phyloP scores from a whole-genome alignment of 495 filamentous ascomycete genomes.

The Wilcoxina mikolae region DNA sequence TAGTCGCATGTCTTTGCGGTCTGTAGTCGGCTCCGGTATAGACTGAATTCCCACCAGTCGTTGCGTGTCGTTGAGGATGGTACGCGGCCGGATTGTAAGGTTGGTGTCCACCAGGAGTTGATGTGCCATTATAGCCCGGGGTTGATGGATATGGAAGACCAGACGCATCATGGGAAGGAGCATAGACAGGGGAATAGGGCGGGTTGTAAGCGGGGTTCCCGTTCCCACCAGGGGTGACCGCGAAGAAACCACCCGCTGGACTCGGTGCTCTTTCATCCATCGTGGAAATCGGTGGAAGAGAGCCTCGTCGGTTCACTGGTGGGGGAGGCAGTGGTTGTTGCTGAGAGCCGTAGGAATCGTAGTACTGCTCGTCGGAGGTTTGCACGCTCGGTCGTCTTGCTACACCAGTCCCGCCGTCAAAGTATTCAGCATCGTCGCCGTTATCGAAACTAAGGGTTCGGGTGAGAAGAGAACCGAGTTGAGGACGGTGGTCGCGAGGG shows the following conservation, averaged over 20 bases:
- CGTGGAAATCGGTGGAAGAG: constrained; percentile 11
- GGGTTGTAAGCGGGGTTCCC: constrained; percentile 17
- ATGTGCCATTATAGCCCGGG: constrained; percentile 18
- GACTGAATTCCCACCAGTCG: constrained; percentile 14
- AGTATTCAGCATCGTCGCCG: constrained; percentile 47
- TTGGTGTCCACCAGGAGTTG: constrained; percentile 33
- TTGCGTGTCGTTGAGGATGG: constrained; percentile 31
- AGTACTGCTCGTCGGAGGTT: neutral
- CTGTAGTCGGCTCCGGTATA: constrained; percentile 19
- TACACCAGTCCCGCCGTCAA: constrained; percentile 23
- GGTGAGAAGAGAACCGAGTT: constrained; percentile 34
- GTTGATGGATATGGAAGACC: constrained; percentile 23
- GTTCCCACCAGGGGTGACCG: constrained; percentile 24
- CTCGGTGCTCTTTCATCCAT: constrained; percentile 18
- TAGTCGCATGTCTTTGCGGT: constrained; percentile 22
- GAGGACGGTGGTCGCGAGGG: constrained; percentile 1
- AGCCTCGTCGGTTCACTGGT: constrained; percentile 16
- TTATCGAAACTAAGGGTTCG: constrained; percentile 60
- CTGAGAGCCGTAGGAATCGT: constrained; percentile 58
- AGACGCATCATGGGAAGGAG: constrained; percentile 10
- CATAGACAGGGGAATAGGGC: constrained; percentile 23
- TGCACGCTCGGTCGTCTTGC: constrained; percentile 15
- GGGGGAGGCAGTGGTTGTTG: constrained; percentile 33
- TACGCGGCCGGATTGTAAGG: constrained; percentile 64
- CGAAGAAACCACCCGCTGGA: constrained; percentile 18